Evolutionary conservation across 1,139 yeast genomes (phyloP).

Genomic region (Kazachstania sp.): DNA sequence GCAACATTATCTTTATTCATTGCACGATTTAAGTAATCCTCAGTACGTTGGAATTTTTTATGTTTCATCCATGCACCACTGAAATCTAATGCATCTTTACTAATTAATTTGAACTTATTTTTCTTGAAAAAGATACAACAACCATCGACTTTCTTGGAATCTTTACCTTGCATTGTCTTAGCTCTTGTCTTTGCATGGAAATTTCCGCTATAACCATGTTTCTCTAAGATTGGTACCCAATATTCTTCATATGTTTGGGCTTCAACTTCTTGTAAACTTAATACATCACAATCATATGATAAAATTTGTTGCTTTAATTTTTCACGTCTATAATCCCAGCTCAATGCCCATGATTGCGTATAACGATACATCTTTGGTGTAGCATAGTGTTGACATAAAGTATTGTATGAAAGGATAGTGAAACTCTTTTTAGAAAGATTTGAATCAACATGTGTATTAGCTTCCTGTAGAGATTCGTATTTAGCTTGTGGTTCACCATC

Average conservation of each 20-base stretch:
- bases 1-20: constrained; percentile 96
- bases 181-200: constrained; percentile 88
- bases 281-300: constrained; percentile 57
- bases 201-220: constrained; percentile 69
- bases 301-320: constrained; percentile 65
- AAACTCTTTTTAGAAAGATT: constrained; percentile 39
- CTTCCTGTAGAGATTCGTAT: constrained; percentile 26
- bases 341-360: constrained; percentile 95
- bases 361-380: constrained; percentile 86
- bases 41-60: constrained; percentile 85
- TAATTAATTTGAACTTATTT: constrained; percentile 59
- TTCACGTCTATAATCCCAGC: constrained; percentile 87
- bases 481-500: constrained; percentile 57
- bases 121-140: constrained; percentile 85
- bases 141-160: constrained; percentile 90
- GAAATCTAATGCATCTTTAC: constrained; percentile 72
- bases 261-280: constrained; percentile 95
- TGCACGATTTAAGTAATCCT: constrained; percentile 89
- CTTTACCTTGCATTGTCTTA: constrained; percentile 77
- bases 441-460: constrained; percentile 29
- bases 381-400: constrained; percentile 92
- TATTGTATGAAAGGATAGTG: constrained; percentile 79
- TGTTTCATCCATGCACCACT: constrained; percentile 81
- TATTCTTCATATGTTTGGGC: constrained; percentile 75
- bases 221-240: constrained; percentile 70